Evolutionary conservation across 2,329 filamentous ascomycete genomes (phyloP).

Genomic region (Teratosphaeria viscida): DNA sequence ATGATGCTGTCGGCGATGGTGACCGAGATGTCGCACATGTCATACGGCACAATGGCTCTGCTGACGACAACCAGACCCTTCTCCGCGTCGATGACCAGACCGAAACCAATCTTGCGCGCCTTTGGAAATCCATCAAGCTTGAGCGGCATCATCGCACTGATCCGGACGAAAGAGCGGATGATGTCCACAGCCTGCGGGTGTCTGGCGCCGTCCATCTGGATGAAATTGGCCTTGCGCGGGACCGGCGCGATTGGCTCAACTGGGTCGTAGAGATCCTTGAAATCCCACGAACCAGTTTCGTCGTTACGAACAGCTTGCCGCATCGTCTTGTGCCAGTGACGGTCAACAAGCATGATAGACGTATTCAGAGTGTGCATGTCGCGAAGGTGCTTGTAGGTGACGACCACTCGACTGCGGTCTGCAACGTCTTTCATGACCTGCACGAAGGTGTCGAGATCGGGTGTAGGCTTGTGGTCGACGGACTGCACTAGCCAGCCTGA

Average conservation of each 20-base stretch:
- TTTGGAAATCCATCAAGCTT: slow-evolving; percentile 98
- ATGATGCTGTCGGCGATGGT: slow-evolving; percentile 96
- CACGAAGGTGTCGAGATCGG: slow-evolving; percentile 78
- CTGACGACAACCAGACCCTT: slow-evolving; percentile 93
- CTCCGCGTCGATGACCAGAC: slow-evolving; percentile 91
- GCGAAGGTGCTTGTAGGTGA: slow-evolving; percentile 89
- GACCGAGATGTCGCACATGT: slow-evolving; percentile 90
- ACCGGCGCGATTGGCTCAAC: slow-evolving; percentile 63
- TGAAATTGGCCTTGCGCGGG: slow-evolving; percentile 75
- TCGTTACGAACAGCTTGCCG: slow-evolving; percentile 86
- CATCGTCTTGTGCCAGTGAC: slow-evolving; percentile 96
- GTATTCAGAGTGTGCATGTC: slow-evolving; percentile 93
- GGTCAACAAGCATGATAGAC: slow-evolving; percentile 80
- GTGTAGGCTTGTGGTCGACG: slow-evolving; percentile 83
- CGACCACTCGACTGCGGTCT: slow-evolving; percentile 69
- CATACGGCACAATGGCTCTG: slow-evolving; percentile 85
- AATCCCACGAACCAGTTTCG: slow-evolving; percentile 84
- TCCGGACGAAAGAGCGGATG: slow-evolving; percentile 86
- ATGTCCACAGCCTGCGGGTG: slow-evolving; percentile 87
- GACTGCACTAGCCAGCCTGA: slow-evolving; percentile 91
- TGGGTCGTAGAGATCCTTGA: slow-evolving; percentile 71
- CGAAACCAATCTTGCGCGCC: slow-evolving; percentile 88
- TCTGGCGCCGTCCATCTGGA: slow-evolving; percentile 77
- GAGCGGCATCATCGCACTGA: slow-evolving; percentile 84
- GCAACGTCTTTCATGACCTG: slow-evolving; percentile 83